A percentile compares a stretch with the other conserved stretches of the same genome.
phyloP scores from a whole-genome alignment of 2,329 filamentous ascomycete species.

The Setomelanomma holmii region DNA sequence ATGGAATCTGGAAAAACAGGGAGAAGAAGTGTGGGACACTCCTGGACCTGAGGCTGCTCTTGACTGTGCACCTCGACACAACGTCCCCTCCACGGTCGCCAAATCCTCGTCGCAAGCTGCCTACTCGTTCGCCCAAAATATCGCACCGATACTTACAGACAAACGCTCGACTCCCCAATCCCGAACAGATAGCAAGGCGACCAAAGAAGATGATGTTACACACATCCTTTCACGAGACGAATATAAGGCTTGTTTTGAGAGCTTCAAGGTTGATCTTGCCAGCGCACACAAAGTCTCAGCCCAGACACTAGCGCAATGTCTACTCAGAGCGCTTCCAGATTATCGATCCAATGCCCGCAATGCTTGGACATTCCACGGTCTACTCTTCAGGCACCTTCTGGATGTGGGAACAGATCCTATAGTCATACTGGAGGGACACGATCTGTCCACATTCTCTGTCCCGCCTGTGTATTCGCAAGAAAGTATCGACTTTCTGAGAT shows the following conservation, averaged over 20 bases:
- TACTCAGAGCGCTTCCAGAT: too few species aligned
- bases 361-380: slow-evolving; percentile 14
- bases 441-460: slow-evolving; percentile 7
- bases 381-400: slow-evolving; percentile 19
- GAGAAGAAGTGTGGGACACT: too few species aligned
- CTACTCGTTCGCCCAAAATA: slow-evolving; percentile 7
- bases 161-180: too few species aligned
- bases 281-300: neutral
- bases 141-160: neutral
- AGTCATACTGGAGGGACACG: neutral
- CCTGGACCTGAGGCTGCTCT: too few species aligned
- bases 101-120: slow-evolving; percentile 1
- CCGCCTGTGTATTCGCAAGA: slow-evolving; percentile 16
- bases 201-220: neutral
- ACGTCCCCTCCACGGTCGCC: neutral
- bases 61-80: neutral
- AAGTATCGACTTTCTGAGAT: slow-evolving; percentile 16
- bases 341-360: slow-evolving; percentile 6
- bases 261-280: neutral
- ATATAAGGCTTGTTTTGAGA: neutral
- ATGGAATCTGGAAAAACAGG: neutral
- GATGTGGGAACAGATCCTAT: slow-evolving; percentile 13
- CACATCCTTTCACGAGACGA: neutral
- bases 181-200: too few species aligned
- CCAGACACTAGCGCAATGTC: neutral